phyloP scores from a whole-genome alignment of 2,329 filamentous ascomycete species.

The Monosporascus sp. region DNA sequence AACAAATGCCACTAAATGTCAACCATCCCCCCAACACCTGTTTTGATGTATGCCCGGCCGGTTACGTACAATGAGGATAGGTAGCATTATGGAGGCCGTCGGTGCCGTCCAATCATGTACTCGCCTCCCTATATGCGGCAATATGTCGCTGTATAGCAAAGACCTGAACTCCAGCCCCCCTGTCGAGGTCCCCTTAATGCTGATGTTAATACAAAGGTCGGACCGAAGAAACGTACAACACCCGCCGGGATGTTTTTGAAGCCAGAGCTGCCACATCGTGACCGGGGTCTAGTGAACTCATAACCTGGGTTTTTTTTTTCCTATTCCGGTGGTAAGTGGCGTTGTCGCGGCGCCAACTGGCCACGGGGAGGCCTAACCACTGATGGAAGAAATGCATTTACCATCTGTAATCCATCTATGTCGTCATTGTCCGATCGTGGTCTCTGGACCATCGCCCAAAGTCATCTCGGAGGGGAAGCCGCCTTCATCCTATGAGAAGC shows the following conservation, averaged over 20 bases:
- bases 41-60: constrained; percentile 42
- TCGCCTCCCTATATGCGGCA: neutral
- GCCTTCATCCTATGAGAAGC: constrained; percentile 46
- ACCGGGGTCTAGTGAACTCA: neutral
- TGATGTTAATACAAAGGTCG: neutral
- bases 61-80: constrained; percentile 24
- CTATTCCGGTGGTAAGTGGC: neutral
- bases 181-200: neutral
- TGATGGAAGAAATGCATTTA: constrained; percentile 1
- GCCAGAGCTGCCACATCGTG: neutral
- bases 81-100: constrained; percentile 11
- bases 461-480: constrained; percentile 10
- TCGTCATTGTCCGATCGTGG: neutral
- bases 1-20: constrained; percentile 22
- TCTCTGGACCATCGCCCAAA: neutral
- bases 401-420: neutral
- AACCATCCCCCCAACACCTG: constrained; percentile 32
- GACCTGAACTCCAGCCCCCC: neutral
- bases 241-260: neutral
- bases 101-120: constrained; percentile 1
- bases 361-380: neutral
- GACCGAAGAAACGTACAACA: neutral
- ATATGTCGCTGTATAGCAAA: neutral
- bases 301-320: neutral
- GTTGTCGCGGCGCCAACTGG: constrained; percentile 1